A percentile compares a stretch with the other conserved stretches of the same genome.
phyloP scores from a whole-genome alignment of 164 flowering plant species.

The Piper betle region DNA sequence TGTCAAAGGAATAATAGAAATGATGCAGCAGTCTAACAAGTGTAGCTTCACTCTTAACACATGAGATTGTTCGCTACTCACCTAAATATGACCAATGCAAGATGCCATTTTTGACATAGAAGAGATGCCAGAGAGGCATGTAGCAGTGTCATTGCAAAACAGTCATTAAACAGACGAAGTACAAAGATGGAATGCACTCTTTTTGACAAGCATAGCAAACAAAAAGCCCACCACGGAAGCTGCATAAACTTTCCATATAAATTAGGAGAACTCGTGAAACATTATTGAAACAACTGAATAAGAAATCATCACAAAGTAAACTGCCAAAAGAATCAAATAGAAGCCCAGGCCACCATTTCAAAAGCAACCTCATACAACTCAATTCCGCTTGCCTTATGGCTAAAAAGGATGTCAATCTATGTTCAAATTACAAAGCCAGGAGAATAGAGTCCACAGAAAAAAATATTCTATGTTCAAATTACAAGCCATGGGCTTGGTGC shows the following conservation, averaged over 20 bases:
- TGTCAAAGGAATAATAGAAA: background rate
- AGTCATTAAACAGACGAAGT: constrained; percentile 94
- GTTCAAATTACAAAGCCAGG: too few relatives aligned
- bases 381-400: background rate
- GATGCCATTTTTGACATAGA: constrained; percentile 63
- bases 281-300: background rate
- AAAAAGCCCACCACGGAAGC: constrained; percentile 97
- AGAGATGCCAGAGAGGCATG: constrained; percentile 61
- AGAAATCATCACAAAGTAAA: background rate
- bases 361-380: background rate
- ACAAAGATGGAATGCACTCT: constrained; percentile 93
- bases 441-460: too few relatives aligned
- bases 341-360: background rate
- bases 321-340: background rate
- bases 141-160: constrained; percentile 73
- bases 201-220: constrained; percentile 75
- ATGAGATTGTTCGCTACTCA: constrained; percentile 10
- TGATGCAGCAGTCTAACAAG: background rate
- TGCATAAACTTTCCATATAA: constrained; percentile 23
- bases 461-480: too few relatives aligned
- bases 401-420: too few relatives aligned
- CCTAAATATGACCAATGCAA: constrained; percentile 84
- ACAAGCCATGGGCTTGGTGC: too few relatives aligned
- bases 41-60: background rate
- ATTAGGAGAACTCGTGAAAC: background rate